Conservation (phyloP, 768 basidiomycete genomes). For the Mycena sanguinolenta region DNA sequence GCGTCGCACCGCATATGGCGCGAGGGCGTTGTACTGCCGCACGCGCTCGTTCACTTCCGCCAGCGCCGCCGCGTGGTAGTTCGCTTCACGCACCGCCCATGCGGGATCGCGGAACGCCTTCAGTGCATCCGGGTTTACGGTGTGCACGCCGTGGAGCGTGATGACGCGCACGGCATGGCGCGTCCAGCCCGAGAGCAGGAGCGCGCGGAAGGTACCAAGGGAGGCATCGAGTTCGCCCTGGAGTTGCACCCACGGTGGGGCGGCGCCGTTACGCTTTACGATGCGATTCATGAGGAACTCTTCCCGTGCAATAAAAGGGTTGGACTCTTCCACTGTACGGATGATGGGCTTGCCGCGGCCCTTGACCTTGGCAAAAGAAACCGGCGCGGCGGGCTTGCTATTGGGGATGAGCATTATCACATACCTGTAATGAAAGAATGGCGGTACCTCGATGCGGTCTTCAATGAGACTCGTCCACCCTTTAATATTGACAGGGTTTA, state of each 20-base stretch:
- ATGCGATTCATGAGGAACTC: slow-evolving; percentile 91
- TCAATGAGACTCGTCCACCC: slow-evolving; percentile 85
- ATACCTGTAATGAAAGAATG: not conserved
- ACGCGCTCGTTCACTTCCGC: slow-evolving; percentile 81
- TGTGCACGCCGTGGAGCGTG: slow-evolving; percentile 44
- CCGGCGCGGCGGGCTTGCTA: slow-evolving; percentile 79
- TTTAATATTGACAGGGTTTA: slow-evolving; percentile 74
- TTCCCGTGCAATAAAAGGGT: slow-evolving; percentile 76
- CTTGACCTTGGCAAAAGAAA: slow-evolving; percentile 76
- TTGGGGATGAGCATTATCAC: slow-evolving; percentile 5
- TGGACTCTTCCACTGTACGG: slow-evolving; percentile 55
- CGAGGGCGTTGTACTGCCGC: slow-evolving; percentile 83
- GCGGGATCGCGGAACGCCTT: slow-evolving; percentile 68
- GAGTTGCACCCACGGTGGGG: slow-evolving; percentile 89
- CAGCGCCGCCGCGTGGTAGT: slow-evolving; percentile 78
- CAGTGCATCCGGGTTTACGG: slow-evolving; percentile 46
- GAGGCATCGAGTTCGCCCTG: slow-evolving; percentile 81
- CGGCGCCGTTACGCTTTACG: slow-evolving; percentile 83
- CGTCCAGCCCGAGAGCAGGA: slow-evolving; percentile 78
- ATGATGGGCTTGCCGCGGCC: slow-evolving; percentile 67
- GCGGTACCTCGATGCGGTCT: slow-evolving; percentile 79
- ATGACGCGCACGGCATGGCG: slow-evolving; percentile 79
- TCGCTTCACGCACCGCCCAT: slow-evolving; percentile 77
- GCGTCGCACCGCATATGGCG: slow-evolving; percentile 83
- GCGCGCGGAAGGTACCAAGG: slow-evolving; percentile 70